Evolutionary conservation across 1,284 basidiomycete genomes (phyloP), one percentile per base, ranked within the genome.

Genomic region (Cystobasidium pallidum): DNA sequence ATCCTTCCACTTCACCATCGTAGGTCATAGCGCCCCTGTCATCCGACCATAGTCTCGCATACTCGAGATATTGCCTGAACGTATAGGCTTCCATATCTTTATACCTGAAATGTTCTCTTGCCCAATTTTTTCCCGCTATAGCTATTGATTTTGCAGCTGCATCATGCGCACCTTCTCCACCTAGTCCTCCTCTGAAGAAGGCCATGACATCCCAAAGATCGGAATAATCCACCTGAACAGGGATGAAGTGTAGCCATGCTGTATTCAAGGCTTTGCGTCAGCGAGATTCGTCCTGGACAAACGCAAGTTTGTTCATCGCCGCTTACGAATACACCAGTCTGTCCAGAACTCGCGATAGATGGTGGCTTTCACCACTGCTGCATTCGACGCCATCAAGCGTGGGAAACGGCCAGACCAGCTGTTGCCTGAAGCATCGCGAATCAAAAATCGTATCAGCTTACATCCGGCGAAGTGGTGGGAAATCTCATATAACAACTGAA

Each of bases 341-440:
- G 72, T 67, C 65, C 64, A 81, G 80, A 76, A 89, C 79, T 88
- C 87, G 0, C 86, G 86, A 75, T 87, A 88, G 41, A 86, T 82
- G 0, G 87, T 88, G 3, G 85, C 81, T 78, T 88, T 89, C 78
- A 89, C 85, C 15, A 89, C 81, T 34, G 88, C 80, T 2, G 88
- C 84, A 65, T 87, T 86, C 28, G 85, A 84, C n/a, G 85, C 85
- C 75, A 89, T 85, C 7, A 89, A 82, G 0, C 87, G 39, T 3
- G 55, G 58, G 52, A 70, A 73, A 11, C 67, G 26, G 8, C 67
- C 72, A 24, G 61, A 62, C 76, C 76, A 77, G 30, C 75, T 77
- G 70, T 78, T 79, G 26, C 62, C 58, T 61, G 19, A 10, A n/a
- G 28, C 3, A 51, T 10, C 21, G n/a, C 7, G 43, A 45, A n/a